phyloP scores from a whole-genome alignment of 345 rosid genomes.

The Iberis pinnata region DNA sequence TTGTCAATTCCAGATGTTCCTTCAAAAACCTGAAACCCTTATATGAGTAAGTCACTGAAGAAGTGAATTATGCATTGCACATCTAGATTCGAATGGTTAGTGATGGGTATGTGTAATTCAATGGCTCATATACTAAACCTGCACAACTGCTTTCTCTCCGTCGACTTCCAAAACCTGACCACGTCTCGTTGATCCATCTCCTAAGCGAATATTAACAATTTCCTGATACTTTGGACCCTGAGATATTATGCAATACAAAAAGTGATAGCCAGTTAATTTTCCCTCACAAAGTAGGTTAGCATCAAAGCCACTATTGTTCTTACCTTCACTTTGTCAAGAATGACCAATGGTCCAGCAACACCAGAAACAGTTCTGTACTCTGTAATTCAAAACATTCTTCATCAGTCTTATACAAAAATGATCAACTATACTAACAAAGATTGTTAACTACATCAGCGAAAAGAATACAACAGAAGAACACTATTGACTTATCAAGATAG shows the following conservation, averaged over 20 bases:
- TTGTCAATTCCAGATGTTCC: slow-evolving; percentile 97
- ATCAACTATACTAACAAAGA: neutral
- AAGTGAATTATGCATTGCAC: neutral
- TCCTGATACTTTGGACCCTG: slow-evolving; percentile 98
- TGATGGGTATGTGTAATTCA: neutral
- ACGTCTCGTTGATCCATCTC: slow-evolving; percentile 87
- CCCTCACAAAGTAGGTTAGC: neutral
- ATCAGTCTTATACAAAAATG: slow-evolving; percentile 18
- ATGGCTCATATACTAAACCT: slow-evolving; percentile 31
- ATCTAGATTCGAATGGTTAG: neutral
- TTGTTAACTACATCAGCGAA: neutral
- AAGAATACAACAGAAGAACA: no score
- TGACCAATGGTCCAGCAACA: slow-evolving; percentile 96
- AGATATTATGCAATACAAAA: neutral
- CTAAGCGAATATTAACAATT: slow-evolving; percentile 89
- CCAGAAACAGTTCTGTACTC: slow-evolving; percentile 98
- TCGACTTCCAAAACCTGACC: slow-evolving; percentile 98
- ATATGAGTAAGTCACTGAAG: slow-evolving; percentile 1
- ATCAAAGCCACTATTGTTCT: neutral
- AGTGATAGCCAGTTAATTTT: neutral
- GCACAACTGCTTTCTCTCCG: slow-evolving; percentile 98
- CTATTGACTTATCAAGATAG: no score
- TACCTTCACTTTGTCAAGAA: slow-evolving; percentile 95
- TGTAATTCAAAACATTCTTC: slow-evolving; percentile 30
- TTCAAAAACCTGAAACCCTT: slow-evolving; percentile 63